Evolutionary conservation across 306 rosid species (phyloP), one percentile per base, ranked within the genome.

Genomic region (Fagus sylvatica): DNA sequence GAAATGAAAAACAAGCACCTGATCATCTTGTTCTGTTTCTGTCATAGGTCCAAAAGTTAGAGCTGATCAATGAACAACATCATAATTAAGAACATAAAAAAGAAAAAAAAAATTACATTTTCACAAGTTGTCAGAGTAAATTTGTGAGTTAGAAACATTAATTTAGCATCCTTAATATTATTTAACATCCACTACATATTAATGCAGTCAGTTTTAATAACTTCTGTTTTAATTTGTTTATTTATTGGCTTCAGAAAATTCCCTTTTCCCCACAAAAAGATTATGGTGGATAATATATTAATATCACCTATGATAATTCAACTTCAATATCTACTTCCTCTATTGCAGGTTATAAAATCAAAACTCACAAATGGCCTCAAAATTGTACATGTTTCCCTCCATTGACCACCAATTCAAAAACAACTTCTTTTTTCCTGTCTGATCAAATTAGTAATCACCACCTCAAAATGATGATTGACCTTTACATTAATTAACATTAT

Each of bases 21-120:
- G 56, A 90, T 69, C 97, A 91, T 95, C 36, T 81, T 85, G 56
- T 82, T 80, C 54, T 64, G 66, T 43, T 34, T 82, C 97, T 94
- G 88, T 71, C 80, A 67, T 64, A 72, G 1, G 53, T 73, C 15
- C 67, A 43, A 61, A 51, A 36, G 7, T 41, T 41, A 53, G 22
- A 74, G 19, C 34, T 73, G 75, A 70, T 28, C 53, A 79, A 53
- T 37, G 2, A 74, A 17, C 48, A 78, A 71, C 40, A 60, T 40
- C 17, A 37, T 33, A 71, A 11, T 55, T 19, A 32, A 81, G 34
- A 32, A 19, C 8, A 51, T 11, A 12, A 2, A 46, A 64, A 19
- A 2, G 55, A 69, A 40, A 48, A 53, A 5, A 5, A 51, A 12
- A 5, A 28, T 65, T 65, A 16, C 15, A 16, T 30, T 39, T 39